phyloP scores from a whole-genome alignment of 2,329 filamentous ascomycete genomes.

The Tolypocladium tropicale region DNA sequence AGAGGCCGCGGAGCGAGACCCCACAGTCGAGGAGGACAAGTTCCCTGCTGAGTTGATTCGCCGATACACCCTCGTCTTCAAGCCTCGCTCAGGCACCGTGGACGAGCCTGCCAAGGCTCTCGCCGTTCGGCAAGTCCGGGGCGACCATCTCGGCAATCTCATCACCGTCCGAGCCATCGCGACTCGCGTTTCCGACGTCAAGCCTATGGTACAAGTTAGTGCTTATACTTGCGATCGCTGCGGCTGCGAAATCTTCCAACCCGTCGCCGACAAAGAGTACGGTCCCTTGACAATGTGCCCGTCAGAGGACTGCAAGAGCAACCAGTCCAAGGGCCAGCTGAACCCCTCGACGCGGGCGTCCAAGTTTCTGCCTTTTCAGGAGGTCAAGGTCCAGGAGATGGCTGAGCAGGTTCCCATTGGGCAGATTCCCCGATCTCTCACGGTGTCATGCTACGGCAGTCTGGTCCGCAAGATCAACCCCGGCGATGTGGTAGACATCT shows the following conservation, averaged over 20 bases:
- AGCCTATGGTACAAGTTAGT: conserved; percentile 94
- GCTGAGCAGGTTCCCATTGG: conserved; percentile 98
- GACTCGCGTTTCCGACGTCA: conserved; percentile 93
- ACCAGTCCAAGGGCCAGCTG: conserved; percentile 87
- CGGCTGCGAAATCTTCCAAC: conserved; percentile 95
- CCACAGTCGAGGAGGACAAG: conserved; percentile 57
- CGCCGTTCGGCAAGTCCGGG: conserved; percentile 87
- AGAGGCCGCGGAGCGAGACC: conserved; percentile 57
- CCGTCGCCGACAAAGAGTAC: conserved; percentile 83
- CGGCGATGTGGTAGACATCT: conserved; percentile 87
- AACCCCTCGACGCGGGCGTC: conserved; percentile 92
- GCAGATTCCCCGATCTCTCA: conserved; percentile 88
- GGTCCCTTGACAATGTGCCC: conserved; percentile 79
- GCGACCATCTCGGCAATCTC: conserved; percentile 83
- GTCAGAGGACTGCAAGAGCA: conserved; percentile 79
- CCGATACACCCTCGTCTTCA: conserved; percentile 93
- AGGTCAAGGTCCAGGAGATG: conserved; percentile 97
- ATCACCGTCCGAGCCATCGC: conserved; percentile 93
- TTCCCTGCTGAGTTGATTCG: conserved; percentile 90
- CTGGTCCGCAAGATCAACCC: conserved; percentile 82
- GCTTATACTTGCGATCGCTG: conserved; percentile 97
- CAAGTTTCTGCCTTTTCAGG: conserved; percentile 95
- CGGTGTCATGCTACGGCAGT: conserved; percentile 79
- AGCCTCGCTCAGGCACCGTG: conserved; percentile 67
- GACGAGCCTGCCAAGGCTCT: conserved; percentile 55